Percentiles rank a stretch among this genome's conserved stretches.
These are phyloP conservation scores for Leersia perrieri DNA, from an alignment of 176 grass and related monocot genomes.

Conservation along the genomic window DNA sequence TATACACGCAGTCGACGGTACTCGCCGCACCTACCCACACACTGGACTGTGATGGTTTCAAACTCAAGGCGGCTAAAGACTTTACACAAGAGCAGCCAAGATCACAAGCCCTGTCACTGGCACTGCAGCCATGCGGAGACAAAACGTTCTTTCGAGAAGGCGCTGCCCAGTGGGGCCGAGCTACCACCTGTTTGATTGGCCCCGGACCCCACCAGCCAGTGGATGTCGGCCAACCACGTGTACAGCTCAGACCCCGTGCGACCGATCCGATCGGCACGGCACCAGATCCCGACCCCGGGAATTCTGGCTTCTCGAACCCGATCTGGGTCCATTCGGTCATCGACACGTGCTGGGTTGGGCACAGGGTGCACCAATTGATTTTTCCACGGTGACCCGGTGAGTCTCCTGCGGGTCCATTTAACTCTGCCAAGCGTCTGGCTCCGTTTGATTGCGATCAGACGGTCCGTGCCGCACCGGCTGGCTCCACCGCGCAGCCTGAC, in stretches of 20 bases:
- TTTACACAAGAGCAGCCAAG: neutral
- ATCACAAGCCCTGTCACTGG: neutral
- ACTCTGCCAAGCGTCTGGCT: neutral
- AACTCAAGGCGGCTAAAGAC: neutral
- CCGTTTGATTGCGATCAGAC: constrained; percentile 53
- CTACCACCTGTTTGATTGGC: constrained; percentile 16
- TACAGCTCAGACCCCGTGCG: constrained; percentile 11
- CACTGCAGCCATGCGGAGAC: constrained; percentile 11
- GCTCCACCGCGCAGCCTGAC: neutral
- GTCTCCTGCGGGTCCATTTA: constrained; percentile 33
- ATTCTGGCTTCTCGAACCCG: constrained; percentile 16
- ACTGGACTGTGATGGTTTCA: neutral
- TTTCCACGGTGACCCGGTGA: neutral
- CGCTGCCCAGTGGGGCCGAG: neutral
- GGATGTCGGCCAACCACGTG: constrained; percentile 24
- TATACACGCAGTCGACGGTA: neutral
- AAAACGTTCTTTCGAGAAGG: constrained; percentile 29
- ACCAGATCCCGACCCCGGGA: constrained; percentile 36
- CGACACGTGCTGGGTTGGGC: neutral
- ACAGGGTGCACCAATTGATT: constrained; percentile 1
- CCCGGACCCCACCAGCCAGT: constrained; percentile 12
- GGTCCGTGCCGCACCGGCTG: neutral
- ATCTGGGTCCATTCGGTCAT: constrained; percentile 11
- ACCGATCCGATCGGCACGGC: constrained; percentile 31
- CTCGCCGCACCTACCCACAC: neutral